Evolutionary conservation across 441 rosid genomes (phyloP), one percentile per base, ranked within the genome.

Genomic region (Monsonia emarginata): DNA sequence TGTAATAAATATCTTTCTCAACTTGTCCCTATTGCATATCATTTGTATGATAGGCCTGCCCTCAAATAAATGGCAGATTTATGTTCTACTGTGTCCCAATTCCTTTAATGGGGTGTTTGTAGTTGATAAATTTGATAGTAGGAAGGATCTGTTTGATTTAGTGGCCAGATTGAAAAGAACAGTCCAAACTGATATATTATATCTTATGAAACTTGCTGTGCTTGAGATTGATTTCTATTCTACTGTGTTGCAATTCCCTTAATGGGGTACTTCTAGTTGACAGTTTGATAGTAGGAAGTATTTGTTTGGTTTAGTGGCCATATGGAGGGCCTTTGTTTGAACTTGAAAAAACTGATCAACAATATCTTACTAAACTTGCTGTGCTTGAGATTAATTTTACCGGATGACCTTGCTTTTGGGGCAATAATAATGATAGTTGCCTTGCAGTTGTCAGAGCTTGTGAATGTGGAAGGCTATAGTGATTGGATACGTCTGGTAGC

Each of bases 401-500:
- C 24, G n/a, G 52, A 56, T 56, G 30, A 13, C 61, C 40, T 16
- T 59, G 63, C n/a, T 59, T n/a, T 60, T 60, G 38, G 3, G n/a
- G 10, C 36, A n/a, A 61, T 16, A 31, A 61, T 27, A n/a, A 54
- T 56, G 65, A 54, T 48, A 65, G 70, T 81, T 65, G 25, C 66
- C 64, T 79, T 73, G 82, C 92, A 95, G 98, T 79, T 95, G 79
- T 88, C 97, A 36, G 99, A 95, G 85, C 97, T 95, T 77, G 96
- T 92, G 83, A 95, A 85, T 71, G 86, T 95, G 81, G 97, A 92
- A 63, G 98, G 98, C 65, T 95, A 95, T 63, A 82, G 94, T 80
- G 99, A 92, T 62, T 95, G 99, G 99, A 95, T 95, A 82, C 92
- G 75, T 27, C 73, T 92, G 78, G 94, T 95, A 40, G 99, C 99